Evolutionary conservation across 129 eudicot genomes (phyloP), one percentile per base, ranked within the genome.

Genomic region (Scalesia atractyloides): DNA sequence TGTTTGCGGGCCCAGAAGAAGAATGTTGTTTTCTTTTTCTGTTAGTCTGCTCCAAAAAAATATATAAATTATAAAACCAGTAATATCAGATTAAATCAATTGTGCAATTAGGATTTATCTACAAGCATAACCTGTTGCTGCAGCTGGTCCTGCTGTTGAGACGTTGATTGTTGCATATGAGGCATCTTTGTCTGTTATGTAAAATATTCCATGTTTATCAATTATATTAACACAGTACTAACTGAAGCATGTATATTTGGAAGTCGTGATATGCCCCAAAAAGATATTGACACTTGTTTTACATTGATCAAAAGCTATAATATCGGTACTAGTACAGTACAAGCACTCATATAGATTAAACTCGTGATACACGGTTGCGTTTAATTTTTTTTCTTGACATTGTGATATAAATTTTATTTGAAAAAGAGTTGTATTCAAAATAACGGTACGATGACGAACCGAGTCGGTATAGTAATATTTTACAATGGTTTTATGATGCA

Each of bases 1-100:
- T 93, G 80, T 89, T 93, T 62, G 96, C 98, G 46, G 91, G 95
- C 66, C 98, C 98, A 75, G 98, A 93, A 15, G 96, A 93, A 72
- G 98, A 89, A 71, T 87, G 98, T 64, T 87, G 96, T 72, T 93
- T 93, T 74, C 98, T 86, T 85, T 93, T 93, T 82, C 96, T 82
- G 66, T 87, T 87, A 66, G 82, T 87, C 98, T 93, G 90, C 70
- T 52, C 3, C 15, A 57, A 44, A 75, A 22, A 64, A 30, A 50
- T n/a, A 17, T 16, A 54, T 33, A 34, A 18, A 33, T 26, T 44
- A 76, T 44, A 44, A 54, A 76, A 59, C n/a, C 20, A 26, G 24
- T 22, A 26, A 58, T 10, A 58, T 12, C 39, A 58, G 13, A 24
- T 19, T 22, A 9, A 10, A 24, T 26, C 30, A 58, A 58, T 26